phyloP scores from a whole-genome alignment of 2,329 filamentous ascomycete species.

The Diaporthe batatas region DNA sequence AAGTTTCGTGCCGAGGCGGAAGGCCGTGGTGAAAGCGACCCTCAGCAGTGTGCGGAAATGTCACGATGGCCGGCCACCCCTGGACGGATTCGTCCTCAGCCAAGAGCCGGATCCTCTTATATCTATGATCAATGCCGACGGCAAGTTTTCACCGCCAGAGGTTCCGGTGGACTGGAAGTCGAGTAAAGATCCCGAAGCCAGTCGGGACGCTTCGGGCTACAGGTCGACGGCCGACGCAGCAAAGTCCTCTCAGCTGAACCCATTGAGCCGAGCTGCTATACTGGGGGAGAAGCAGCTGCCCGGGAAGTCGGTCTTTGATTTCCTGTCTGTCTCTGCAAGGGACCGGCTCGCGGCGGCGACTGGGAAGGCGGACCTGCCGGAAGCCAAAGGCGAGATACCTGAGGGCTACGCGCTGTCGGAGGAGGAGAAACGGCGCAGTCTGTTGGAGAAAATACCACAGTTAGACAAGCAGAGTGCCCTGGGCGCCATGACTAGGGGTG shows the following conservation, averaged over 20 bases:
- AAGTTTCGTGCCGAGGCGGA: slow-evolving; percentile 80
- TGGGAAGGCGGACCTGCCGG: slow-evolving; percentile 82
- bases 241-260: slow-evolving; percentile 80
- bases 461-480: slow-evolving; percentile 76
- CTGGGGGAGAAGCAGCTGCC: slow-evolving; percentile 86
- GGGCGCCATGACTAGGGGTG: slow-evolving; percentile 76
- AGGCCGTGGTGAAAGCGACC: slow-evolving; percentile 52
- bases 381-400: slow-evolving; percentile 81
- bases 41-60: slow-evolving; percentile 74
- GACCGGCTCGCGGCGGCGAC: slow-evolving; percentile 82
- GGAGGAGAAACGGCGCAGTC: slow-evolving; percentile 70
- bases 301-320: slow-evolving; percentile 96
- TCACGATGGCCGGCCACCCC: slow-evolving; percentile 83
- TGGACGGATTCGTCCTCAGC: slow-evolving; percentile 84
- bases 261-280: slow-evolving; percentile 80
- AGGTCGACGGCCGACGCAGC: slow-evolving; percentile 82
- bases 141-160: slow-evolving; percentile 72
- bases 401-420: slow-evolving; percentile 72
- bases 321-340: slow-evolving; percentile 81
- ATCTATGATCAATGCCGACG: slow-evolving; percentile 57
- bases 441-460: slow-evolving; percentile 71
- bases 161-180: slow-evolving; percentile 83
- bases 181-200: slow-evolving; percentile 58
- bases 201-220: slow-evolving; percentile 57
- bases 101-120: slow-evolving; percentile 62